Conservation (phyloP, 495 filamentous ascomycete genomes). For the Saxispiralis lemnorum region DNA sequence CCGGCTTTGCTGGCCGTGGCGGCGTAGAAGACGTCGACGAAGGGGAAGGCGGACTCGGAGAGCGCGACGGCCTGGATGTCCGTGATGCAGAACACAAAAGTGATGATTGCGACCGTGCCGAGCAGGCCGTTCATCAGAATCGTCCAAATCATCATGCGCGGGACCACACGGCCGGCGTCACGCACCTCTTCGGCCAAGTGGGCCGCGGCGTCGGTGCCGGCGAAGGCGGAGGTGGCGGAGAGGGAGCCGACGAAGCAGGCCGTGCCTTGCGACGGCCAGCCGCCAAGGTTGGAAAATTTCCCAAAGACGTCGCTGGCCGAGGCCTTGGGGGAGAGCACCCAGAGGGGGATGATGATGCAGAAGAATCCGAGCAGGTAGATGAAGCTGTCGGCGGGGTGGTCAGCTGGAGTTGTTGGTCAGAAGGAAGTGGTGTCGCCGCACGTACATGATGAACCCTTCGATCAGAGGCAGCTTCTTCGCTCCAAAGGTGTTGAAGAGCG, state of each 20-base stretch:
- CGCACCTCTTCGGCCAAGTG: slow-evolving; percentile 21
- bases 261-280: slow-evolving; percentile 17
- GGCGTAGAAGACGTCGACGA: slow-evolving; percentile 29
- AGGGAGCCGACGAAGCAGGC: slow-evolving; percentile 13
- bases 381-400: not conserved
- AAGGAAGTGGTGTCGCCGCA: slow-evolving; percentile 3
- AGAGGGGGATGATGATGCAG: slow-evolving; percentile 30
- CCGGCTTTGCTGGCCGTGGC: slow-evolving; percentile 20
- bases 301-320: slow-evolving; percentile 19
- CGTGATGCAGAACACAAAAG: slow-evolving; percentile 30
- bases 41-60: slow-evolving; percentile 27
- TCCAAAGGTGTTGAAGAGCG: slow-evolving; percentile 11
- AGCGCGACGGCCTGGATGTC: slow-evolving; percentile 26
- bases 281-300: slow-evolving; percentile 14
- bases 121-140: slow-evolving; percentile 30
- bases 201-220: not conserved
- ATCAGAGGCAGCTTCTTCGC: slow-evolving; percentile 14
- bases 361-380: slow-evolving; percentile 24
- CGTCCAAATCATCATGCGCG: slow-evolving; percentile 28
- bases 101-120: slow-evolving; percentile 28
- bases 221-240: not conserved
- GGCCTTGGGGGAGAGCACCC: slow-evolving; percentile 19
- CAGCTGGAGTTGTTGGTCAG: slow-evolving; percentile 1
- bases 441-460: slow-evolving; percentile 12
- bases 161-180: slow-evolving; percentile 27